Base-by-base conservation (phyloP, 768 basidiomycete species). In the Tylopilus sp. region DNA sequence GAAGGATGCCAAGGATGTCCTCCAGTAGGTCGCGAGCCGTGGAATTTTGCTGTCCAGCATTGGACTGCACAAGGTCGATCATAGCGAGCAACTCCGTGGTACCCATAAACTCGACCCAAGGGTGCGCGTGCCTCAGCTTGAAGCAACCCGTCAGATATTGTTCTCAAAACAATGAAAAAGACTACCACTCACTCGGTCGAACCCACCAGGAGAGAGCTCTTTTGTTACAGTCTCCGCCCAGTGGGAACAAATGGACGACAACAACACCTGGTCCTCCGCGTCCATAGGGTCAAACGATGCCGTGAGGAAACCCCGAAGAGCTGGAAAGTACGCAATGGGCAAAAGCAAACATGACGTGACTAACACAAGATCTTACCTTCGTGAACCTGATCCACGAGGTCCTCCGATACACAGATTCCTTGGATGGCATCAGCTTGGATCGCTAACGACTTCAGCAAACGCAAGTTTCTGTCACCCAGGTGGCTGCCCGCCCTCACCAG, bases 101-200 rank as follows among this genome's bases (percentile, higher is more conserved):
- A 6, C 70, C 62, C 57, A 85, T 74, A 58, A 78, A 86, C 36
- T 70, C 73, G 39, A 86, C 69, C 88, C 88, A 91, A 13, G 55
- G 56, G 0, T 38, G 51, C 5, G 30, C 54, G 44, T 41, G 30
- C 11, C n/a, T 51, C 43, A 52, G 54, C 62, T 65, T 56, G 26
- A 50, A 23, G 9, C 23, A n/a, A 20, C 36, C 23, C 11, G 22
- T 50, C 36, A 56, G 20, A 42, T 48, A 13, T 36, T 3, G 31
- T 48, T 36, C 40, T 2, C 3, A 8, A 7, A 8, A 8, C 18
- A 9, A 35, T 17, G 33, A 4, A 42, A 31, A 25, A 23, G 23
- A 3, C 7, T 1, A 38, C 36, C 6, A 45, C 64, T 54, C 43
- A 57, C 56, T 10, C 41, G 35, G 44, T 57, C 55, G 11, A 50